phyloP scores from a whole-genome alignment of 352 stramenopile genomes.

The Phytophthora agathidicida region DNA sequence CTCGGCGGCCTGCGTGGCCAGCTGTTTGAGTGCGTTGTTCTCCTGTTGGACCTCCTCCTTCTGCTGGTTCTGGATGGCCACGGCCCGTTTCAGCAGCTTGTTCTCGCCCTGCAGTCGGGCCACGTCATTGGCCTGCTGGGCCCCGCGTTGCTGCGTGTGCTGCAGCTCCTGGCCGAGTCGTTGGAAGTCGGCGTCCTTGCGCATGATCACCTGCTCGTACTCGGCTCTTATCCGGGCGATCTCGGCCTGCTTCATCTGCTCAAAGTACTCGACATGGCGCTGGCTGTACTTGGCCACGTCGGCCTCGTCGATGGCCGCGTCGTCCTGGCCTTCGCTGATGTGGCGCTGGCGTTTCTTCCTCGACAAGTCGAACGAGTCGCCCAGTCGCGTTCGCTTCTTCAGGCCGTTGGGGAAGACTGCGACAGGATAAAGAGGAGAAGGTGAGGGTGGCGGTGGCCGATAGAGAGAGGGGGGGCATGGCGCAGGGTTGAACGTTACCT shows the following conservation, averaged over 20 bases:
- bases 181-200: slow-evolving; percentile 81
- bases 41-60: slow-evolving; percentile 84
- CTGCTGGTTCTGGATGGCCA: slow-evolving; percentile 89
- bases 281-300: slow-evolving; percentile 88
- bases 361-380: slow-evolving; percentile 58
- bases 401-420: slow-evolving; percentile 60
- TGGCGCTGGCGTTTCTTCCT: slow-evolving; percentile 70
- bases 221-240: slow-evolving; percentile 80
- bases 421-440: neutral
- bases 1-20: slow-evolving; percentile 80
- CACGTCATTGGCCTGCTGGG: slow-evolving; percentile 55
- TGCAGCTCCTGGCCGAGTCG: slow-evolving; percentile 58
- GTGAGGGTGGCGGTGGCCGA: neutral
- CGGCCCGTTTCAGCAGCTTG: slow-evolving; percentile 83
- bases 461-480: neutral
- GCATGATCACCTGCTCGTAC: slow-evolving; percentile 86
- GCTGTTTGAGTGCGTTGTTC: slow-evolving; percentile 72
- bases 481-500: slow-evolving; percentile 24
- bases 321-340: slow-evolving; percentile 24
- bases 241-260: slow-evolving; percentile 85
- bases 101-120: slow-evolving; percentile 83
- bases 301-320: slow-evolving; percentile 32
- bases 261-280: slow-evolving; percentile 88
- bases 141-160: slow-evolving; percentile 45
- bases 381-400: slow-evolving; percentile 78